A percentile compares a stretch with the other conserved stretches of the same genome.
These are phyloP conservation scores for Solidago caesia DNA, from an alignment of 129 eudicot genomes.

Conservation along the genomic window DNA sequence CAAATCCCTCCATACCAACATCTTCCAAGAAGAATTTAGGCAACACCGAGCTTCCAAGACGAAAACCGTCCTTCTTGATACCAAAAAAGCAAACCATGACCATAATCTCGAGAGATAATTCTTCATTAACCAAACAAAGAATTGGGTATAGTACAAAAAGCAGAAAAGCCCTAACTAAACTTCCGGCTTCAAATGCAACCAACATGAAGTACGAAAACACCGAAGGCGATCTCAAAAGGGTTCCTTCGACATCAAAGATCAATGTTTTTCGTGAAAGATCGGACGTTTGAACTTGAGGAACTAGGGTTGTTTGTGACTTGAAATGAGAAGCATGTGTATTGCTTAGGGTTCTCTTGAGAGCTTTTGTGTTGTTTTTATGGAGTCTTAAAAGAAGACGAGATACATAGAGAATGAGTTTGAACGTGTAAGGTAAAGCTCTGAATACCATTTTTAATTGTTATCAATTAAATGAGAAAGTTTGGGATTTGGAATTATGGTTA, in stretches of 20 bases:
- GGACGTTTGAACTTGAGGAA: not conserved
- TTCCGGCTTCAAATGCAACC: slow-evolving; percentile 66
- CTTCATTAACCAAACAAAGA: slow-evolving; percentile 26
- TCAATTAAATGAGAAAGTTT: too few species aligned
- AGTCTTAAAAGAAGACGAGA: slow-evolving; percentile 34
- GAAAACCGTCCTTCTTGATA: slow-evolving; percentile 44
- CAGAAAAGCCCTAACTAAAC: slow-evolving; percentile 47
- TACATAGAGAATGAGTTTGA: slow-evolving; percentile 31
- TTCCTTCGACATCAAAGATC: slow-evolving; percentile 40
- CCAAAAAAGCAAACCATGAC: slow-evolving; percentile 66
- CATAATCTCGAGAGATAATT: slow-evolving; percentile 41
- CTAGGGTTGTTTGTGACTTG: slow-evolving; percentile 19
- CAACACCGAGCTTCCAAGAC: slow-evolving; percentile 58
- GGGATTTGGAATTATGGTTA: not conserved
- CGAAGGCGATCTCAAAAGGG: slow-evolving; percentile 45
- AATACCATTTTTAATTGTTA: slow-evolving; percentile 27
- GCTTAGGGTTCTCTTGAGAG: slow-evolving; percentile 43
- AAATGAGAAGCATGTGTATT: slow-evolving; percentile 24
- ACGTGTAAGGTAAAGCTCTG: slow-evolving; percentile 33
- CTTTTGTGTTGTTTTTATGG: slow-evolving; percentile 33
- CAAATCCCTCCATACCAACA: slow-evolving; percentile 62
- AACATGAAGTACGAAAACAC: slow-evolving; percentile 65
- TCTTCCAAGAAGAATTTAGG: slow-evolving; percentile 67
- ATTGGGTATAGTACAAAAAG: slow-evolving; percentile 45
- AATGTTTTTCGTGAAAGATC: slow-evolving; percentile 32